A percentile compares a stretch with the other conserved stretches of the same genome.
Conservation (phyloP, 805 yeast genomes). For the Yarrowia bubula region DNA sequence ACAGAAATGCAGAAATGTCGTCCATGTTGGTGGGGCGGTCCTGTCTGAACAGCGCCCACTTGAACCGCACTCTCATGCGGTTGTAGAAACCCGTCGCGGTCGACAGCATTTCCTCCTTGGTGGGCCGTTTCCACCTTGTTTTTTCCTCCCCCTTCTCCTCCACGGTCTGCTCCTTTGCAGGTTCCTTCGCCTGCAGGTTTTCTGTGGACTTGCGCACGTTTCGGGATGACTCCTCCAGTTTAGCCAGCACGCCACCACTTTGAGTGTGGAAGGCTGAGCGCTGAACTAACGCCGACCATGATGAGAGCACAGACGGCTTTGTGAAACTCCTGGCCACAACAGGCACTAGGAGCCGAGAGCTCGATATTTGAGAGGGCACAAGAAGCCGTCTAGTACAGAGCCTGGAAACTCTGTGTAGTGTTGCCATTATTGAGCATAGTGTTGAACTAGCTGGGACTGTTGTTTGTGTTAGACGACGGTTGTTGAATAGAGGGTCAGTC, state of each 20-base stretch:
- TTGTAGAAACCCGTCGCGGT: slow-evolving; percentile 45
- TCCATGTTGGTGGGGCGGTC: slow-evolving; percentile 88
- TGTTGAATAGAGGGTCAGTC: not conserved
- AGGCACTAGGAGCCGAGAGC: not conserved
- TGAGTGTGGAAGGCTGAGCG: not conserved
- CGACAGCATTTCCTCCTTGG: slow-evolving; percentile 46
- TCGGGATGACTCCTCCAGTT: not conserved
- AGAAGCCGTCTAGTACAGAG: slow-evolving; percentile 25
- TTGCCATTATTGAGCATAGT: slow-evolving; percentile 27
- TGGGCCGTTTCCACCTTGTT: slow-evolving; percentile 31
- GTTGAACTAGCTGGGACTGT: slow-evolving; percentile 25
- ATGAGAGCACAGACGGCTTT: not conserved
- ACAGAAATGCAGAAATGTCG: slow-evolving; percentile 83
- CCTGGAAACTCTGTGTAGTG: slow-evolving; percentile 25
- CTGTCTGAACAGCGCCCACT: slow-evolving; percentile 74
- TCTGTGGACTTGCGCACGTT: slow-evolving; percentile 4
- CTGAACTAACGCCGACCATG: not conserved
- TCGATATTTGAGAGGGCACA: not conserved
- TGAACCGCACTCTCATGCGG: slow-evolving; percentile 49
- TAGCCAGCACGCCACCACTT: slow-evolving; percentile 4
- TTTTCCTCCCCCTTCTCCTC: not conserved
- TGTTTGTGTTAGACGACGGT: slow-evolving; percentile 14
- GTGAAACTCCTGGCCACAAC: not conserved
- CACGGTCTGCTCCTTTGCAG: not conserved
- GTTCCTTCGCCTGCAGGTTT: not conserved